Conservation (phyloP, 2,329 filamentous ascomycete species). For the Venturia oleaginea region DNA sequence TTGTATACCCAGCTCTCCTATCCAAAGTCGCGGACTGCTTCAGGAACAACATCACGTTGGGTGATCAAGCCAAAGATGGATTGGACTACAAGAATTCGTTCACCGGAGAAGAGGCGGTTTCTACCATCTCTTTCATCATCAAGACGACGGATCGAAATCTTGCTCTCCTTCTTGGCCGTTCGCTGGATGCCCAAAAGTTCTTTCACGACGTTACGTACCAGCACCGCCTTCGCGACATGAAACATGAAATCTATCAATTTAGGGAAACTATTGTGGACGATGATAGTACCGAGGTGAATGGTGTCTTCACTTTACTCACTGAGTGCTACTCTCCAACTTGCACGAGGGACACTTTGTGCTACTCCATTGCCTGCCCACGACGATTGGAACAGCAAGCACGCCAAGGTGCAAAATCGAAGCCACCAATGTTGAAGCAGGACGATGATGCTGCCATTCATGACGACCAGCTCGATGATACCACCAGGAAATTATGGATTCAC, state of each 20-base stretch:
- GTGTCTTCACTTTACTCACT: constrained; percentile 89
- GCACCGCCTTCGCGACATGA: constrained; percentile 87
- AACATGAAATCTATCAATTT: constrained; percentile 93
- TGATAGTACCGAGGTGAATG: constrained; percentile 56
- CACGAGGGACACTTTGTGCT: constrained; percentile 88
- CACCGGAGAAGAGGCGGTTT: constrained; percentile 89
- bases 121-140: constrained; percentile 93
- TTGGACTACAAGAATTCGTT: constrained; percentile 96
- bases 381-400: constrained; percentile 90
- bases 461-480: constrained; percentile 73
- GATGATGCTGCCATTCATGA: constrained; percentile 69
- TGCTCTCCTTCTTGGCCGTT: constrained; percentile 79
- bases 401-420: constrained; percentile 85
- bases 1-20: constrained; percentile 88
- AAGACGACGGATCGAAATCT: constrained; percentile 93
- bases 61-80: constrained; percentile 91
- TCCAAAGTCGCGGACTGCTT: constrained; percentile 93
- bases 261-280: constrained; percentile 84
- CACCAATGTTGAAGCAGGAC: constrained; percentile 67
- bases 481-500: constrained; percentile 99
- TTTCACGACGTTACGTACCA: constrained; percentile 99
- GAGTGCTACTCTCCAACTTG: constrained; percentile 98
- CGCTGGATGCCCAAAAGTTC: constrained; percentile 94
- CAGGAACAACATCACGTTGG: constrained; percentile 73
- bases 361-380: constrained; percentile 93